Evolutionary conservation across 2,329 filamentous ascomycete genomes (phyloP).

Genomic region (Ophiocordyceps camponoti-rufipedis): DNA sequence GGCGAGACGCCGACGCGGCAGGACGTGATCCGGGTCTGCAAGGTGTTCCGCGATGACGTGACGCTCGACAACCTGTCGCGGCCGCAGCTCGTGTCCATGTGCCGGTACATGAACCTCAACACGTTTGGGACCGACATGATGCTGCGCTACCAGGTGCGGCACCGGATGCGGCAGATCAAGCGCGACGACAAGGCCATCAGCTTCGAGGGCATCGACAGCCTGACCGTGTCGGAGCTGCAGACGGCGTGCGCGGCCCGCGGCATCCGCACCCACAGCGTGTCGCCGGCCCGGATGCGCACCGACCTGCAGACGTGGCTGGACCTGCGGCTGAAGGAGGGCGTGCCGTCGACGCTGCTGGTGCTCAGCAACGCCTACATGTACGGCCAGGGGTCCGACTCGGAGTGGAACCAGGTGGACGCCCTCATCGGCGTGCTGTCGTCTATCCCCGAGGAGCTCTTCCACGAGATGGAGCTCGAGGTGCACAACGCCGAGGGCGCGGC

Average conservation of each 20-base stretch:
- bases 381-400: constrained; percentile 71
- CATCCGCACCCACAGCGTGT: constrained; percentile 82
- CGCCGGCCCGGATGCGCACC: constrained; percentile 69
- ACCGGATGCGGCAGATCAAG: constrained; percentile 99
- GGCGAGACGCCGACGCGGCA: constrained; percentile 75
- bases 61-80: constrained; percentile 93
- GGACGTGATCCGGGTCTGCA: constrained; percentile 97
- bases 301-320: constrained; percentile 92
- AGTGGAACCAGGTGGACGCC: constrained; percentile 79
- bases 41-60: constrained; percentile 94
- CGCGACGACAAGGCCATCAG: constrained; percentile 87
- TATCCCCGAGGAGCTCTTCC: constrained; percentile 95
- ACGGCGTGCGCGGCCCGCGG: constrained; percentile 82
- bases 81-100: constrained; percentile 92
- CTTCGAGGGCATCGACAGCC: constrained; percentile 80
- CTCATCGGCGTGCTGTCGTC: constrained; percentile 81
- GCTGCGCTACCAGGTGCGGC: constrained; percentile 90
- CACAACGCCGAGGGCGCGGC: constrained; percentile 92
- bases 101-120: constrained; percentile 94
- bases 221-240: constrained; percentile 88
- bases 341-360: constrained; percentile 90
- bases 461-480: constrained; percentile 97
- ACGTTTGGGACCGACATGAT: constrained; percentile 96
- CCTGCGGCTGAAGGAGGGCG: constrained; percentile 76
- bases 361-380: constrained; percentile 98